Evolutionary conservation across 2,329 filamentous ascomycete genomes (phyloP).

Genomic region (Aureobasidium melanogenum): DNA sequence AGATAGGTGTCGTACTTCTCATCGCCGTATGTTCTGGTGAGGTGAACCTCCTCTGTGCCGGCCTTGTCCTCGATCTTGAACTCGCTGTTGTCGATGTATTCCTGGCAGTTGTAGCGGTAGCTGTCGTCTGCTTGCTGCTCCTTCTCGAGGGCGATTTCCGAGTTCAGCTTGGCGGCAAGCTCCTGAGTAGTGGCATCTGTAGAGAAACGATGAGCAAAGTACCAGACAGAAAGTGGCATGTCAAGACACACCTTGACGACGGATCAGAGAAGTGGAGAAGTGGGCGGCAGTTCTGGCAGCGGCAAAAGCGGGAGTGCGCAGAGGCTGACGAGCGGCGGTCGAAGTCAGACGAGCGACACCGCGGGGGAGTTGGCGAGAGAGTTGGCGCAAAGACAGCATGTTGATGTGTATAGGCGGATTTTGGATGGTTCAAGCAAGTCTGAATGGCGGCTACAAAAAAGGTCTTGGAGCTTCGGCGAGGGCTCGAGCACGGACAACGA

Average conservation of each 20-base stretch:
- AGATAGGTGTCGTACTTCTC: conserved; percentile 59
- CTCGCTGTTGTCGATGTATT: conserved; percentile 76
- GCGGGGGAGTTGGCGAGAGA: conserved; percentile 38
- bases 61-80: conserved; percentile 68
- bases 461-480: not conserved
- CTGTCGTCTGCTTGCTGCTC: conserved; percentile 63
- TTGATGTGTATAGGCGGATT: conserved; percentile 8
- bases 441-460: not conserved
- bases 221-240: no score
- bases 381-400: conserved; percentile 38
- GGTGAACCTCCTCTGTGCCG: conserved; percentile 78
- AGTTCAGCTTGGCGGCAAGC: conserved; percentile 75
- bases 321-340: conserved; percentile 27
- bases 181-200: conserved; percentile 56
- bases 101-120: conserved; percentile 53
- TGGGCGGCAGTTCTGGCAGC: conserved; percentile 21
- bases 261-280: conserved; percentile 35
- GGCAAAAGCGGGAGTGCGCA: conserved; percentile 19
- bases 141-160: conserved; percentile 75
- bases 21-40: conserved; percentile 74
- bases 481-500: not conserved
- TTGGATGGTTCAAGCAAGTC: not conserved
- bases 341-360: conserved; percentile 33
- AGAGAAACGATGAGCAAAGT: not conserved
- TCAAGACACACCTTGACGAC: conserved; percentile 24